Conservation (phyloP, 371 early-diverging fungal species). For the Coemansia sp. region DNA sequence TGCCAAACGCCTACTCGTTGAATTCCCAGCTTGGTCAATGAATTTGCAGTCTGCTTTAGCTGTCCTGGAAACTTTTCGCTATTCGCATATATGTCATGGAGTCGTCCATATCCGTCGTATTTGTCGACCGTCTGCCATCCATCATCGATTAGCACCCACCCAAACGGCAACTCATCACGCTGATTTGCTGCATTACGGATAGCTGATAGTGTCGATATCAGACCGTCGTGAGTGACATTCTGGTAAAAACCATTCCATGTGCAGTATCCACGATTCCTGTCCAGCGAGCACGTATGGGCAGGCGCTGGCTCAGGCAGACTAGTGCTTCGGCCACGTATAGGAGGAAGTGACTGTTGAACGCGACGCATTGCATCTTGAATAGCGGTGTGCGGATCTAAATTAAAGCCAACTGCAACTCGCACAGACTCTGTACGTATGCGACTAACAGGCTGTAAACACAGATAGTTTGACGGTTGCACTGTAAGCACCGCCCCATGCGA, state of each 20-base stretch:
- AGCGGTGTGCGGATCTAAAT: conserved; percentile 17
- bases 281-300: conserved; percentile 5
- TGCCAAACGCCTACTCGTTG: conserved; percentile 42
- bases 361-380: conserved; percentile 16
- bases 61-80: conserved; percentile 28
- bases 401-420: conserved; percentile 26
- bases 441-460: neutral
- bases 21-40: conserved; percentile 14
- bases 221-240: conserved; percentile 11
- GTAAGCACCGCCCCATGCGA: conserved; percentile 2
- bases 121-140: conserved; percentile 32
- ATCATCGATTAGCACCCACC: conserved; percentile 41
- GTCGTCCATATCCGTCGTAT: conserved; percentile 16
- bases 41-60: conserved; percentile 12
- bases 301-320: neutral
- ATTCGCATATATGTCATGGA: conserved; percentile 22
- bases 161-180: conserved; percentile 4
- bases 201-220: conserved; percentile 9
- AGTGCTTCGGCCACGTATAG: neutral
- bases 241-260: conserved; percentile 45
- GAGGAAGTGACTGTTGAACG: conserved; percentile 10
- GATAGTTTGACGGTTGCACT: neutral
- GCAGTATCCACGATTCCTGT: conserved; percentile 27
- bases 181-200: neutral
- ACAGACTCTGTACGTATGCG: neutral